These are phyloP conservation scores for Beta lomatogona DNA, from an alignment of 179 eudicot species.

Conservation along the genomic window DNA sequence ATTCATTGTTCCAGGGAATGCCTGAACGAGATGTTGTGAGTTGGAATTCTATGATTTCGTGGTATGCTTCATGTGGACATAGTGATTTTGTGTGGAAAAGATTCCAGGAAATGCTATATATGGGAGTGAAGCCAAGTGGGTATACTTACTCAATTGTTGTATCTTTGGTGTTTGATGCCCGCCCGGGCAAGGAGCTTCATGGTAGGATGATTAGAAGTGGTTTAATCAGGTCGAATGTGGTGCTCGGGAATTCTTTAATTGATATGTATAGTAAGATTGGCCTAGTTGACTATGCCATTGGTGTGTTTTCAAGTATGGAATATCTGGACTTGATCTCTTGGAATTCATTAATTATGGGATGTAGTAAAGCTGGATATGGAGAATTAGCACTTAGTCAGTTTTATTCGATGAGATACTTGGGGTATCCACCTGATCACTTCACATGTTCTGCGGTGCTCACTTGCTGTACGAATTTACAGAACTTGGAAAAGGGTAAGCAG, in stretches of 20 bases:
- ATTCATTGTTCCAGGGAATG: conserved; percentile 59
- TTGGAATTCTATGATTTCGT: conserved; percentile 73
- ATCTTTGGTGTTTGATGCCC: conserved; percentile 31
- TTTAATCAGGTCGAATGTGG: conserved; percentile 34
- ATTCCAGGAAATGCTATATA: conserved; percentile 49
- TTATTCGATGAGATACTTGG: conserved; percentile 38
- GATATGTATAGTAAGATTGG: conserved; percentile 43
- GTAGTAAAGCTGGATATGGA: conserved; percentile 24
- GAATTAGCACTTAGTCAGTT: conserved; percentile 35
- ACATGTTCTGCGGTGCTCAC: conserved; percentile 39
- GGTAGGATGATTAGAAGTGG: conserved; percentile 42
- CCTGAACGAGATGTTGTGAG: conserved; percentile 68
- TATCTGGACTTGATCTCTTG: conserved; percentile 42
- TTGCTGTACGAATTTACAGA: conserved; percentile 35
- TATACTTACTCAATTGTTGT: conserved; percentile 40
- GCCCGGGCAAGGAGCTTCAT: conserved; percentile 41
- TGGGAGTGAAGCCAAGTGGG: conserved; percentile 41
- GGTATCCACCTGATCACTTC: conserved; percentile 37
- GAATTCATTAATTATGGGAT: conserved; percentile 42
- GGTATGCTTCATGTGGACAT: conserved; percentile 46
- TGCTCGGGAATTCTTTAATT: conserved; percentile 43
- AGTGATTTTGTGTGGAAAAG: conserved; percentile 38
- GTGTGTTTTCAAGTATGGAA: conserved; percentile 44
- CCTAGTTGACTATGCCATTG: conserved; percentile 35
- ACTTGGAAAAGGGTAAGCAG: conserved; percentile 43